Evolutionary conservation across 2,329 filamentous ascomycete species (phyloP).

Genomic region (Cladophialophora psammophila): DNA sequence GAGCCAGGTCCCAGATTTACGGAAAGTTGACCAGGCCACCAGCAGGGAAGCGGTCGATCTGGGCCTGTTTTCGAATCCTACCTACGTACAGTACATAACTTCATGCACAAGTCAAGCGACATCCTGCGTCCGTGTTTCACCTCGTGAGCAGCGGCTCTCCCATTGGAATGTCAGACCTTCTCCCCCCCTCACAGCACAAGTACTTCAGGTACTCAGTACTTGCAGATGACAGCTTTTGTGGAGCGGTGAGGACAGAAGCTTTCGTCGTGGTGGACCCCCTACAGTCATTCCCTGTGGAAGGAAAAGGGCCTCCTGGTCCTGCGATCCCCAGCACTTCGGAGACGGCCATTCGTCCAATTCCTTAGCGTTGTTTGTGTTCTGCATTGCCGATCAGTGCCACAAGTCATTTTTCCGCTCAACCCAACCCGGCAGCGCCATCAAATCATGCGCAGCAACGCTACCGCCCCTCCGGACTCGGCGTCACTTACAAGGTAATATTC

Average conservation of each 20-base stretch:
- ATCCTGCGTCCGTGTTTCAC: constrained; percentile 8
- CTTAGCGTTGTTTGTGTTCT: constrained; percentile 10
- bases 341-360: constrained; percentile 12
- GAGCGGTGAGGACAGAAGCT: neutral
- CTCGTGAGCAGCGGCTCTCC: neutral
- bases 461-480: constrained; percentile 16
- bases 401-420: neutral
- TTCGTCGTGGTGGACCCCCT: neutral
- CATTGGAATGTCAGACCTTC: neutral
- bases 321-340: neutral
- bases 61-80: neutral
- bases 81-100: neutral
- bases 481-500: neutral
- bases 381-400: constrained; percentile 22
- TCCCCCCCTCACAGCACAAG: neutral
- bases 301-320: neutral
- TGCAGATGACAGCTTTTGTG: neutral
- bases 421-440: constrained; percentile 10
- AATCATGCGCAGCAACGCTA: constrained; percentile 9
- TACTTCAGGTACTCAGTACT: neutral
- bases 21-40: constrained; percentile 12
- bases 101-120: constrained; percentile 4
- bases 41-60: constrained; percentile 18
- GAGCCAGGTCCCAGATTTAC: constrained; percentile 13
- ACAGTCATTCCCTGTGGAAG: neutral